Evolutionary conservation across 75 land plant genomes (phyloP).

Genomic region (Pseudotsuga menziesii): DNA sequence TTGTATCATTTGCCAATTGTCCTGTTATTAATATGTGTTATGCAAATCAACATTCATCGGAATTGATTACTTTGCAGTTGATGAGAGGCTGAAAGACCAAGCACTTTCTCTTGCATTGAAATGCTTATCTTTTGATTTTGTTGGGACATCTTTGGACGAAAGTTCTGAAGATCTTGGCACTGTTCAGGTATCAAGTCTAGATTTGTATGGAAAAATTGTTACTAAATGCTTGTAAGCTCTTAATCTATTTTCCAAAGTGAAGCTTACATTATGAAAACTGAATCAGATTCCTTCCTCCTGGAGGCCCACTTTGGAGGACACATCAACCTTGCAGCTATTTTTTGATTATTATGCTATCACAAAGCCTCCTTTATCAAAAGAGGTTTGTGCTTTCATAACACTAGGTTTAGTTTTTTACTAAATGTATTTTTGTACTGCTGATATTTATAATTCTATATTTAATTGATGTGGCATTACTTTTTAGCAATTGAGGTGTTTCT

Average conservation of each 20-base stretch:
- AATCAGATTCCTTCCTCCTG: conserved; percentile 83
- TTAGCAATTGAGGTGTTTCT: too few species aligned
- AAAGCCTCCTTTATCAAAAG: conserved; percentile 80
- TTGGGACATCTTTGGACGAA: conserved; percentile 91
- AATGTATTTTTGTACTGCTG: background rate
- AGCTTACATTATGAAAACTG: background rate
- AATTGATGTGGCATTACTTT: background rate
- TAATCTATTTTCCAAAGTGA: background rate
- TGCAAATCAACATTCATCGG: background rate
- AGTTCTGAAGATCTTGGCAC: conserved; percentile 97
- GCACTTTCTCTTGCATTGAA: conserved; percentile 72
- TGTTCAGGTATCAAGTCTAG: conserved; percentile 53
- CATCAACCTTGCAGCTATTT: conserved; percentile 80
- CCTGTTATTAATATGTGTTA: background rate
- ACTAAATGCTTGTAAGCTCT: background rate
- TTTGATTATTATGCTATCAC: conserved; percentile 84
- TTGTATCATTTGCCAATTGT: background rate
- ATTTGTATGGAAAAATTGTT: background rate
- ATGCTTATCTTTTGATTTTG: conserved; percentile 91
- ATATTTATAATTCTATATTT: background rate
- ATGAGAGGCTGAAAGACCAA: conserved; percentile 47
- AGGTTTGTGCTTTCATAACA: conserved; percentile 38
- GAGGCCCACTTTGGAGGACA: conserved; percentile 76
- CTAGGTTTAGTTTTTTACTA: background rate
- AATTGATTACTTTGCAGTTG: conserved; percentile 29